Base-by-base conservation (phyloP, 441 rosid genomes). In the Erodium texanum region DNA sequence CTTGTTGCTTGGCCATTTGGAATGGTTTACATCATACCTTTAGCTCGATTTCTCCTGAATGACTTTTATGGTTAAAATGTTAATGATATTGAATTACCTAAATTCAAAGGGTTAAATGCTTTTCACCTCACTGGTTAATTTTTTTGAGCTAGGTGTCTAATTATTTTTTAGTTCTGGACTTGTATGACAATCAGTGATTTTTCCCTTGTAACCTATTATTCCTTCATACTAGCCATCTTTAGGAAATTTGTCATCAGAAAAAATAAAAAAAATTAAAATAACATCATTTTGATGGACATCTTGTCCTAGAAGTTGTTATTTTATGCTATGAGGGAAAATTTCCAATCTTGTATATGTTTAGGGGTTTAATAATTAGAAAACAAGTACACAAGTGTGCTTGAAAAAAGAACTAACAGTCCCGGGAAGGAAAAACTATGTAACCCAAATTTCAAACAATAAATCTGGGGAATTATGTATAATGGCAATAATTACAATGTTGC, bases 401-500 rank as follows among this genome's bases (percentile, higher is more conserved):
- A 45, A 45, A 45, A 45, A 45, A 0, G 38, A 34, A 45, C 5
- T 45, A 45, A 45, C 52, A 45, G 52, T 45, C 5, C n/a, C 6
- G 38, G 38, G 9, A 5, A 34, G 38, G 38, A 34, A 34, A 34
- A 34, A 34, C 38, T 34, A 34, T 34, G 6, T 34, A 34, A 14
- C 52, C 12, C 52, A 14, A 45, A 14, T 45, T 45, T 12, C 12
- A 45, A 45, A 14, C 14, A 11, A 45, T 4, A 45, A 14, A 45
- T 5, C 16, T 2, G 38, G 8, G 8, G 38, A 34, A 34, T 34
- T 34, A 34, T 34, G 38, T 10, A 34, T 34, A 34, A 34, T 16
- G 3, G 5, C 52, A 45, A 12, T n/a, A 45, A 10, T 45, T 45
- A 45, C 15, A 10, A 66, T 20, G 3, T 15, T 20, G 82, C 82